phyloP scores from a whole-genome alignment of 2,329 filamentous ascomycete species.

The Coccinonectria pachysandricola region DNA sequence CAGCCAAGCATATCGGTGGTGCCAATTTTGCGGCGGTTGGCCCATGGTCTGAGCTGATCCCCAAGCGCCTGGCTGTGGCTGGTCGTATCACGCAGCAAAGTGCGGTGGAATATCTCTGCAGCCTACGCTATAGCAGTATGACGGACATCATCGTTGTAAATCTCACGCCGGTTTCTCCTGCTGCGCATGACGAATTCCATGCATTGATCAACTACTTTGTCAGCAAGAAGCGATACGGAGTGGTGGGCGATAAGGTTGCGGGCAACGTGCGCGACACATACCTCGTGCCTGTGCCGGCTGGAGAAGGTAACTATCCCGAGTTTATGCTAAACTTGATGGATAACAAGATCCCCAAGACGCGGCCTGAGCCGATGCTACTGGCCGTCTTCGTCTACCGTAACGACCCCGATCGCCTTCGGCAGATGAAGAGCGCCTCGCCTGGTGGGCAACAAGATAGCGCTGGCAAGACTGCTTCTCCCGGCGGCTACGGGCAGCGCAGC shows the following conservation, averaged over 20 bases:
- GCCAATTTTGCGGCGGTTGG: constrained; percentile 59
- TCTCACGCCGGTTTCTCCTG: constrained; percentile 53
- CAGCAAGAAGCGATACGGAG: constrained; percentile 73
- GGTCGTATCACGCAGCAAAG: constrained; percentile 73
- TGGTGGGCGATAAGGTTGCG: constrained; percentile 65
- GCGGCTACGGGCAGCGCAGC: constrained; percentile 29
- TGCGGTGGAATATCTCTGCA: constrained; percentile 84
- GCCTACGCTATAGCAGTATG: constrained; percentile 68
- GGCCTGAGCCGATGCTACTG: constrained; percentile 67
- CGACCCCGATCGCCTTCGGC: constrained; percentile 31
- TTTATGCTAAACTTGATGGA: constrained; percentile 85
- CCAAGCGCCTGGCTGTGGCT: constrained; percentile 57
- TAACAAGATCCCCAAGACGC: constrained; percentile 62
- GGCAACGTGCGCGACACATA: constrained; percentile 83
- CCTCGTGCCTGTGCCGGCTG: constrained; percentile 72
- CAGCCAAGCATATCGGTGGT: constrained; percentile 76
- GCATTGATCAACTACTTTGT: constrained; percentile 82
- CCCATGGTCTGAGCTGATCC: constrained; percentile 66
- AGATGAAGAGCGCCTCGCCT: constrained; percentile 7
- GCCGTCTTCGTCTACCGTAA: constrained; percentile 77
- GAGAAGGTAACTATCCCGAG: constrained; percentile 61
- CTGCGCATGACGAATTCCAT: constrained; percentile 54
- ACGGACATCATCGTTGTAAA: constrained; percentile 79
- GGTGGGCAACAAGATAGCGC: constrained; percentile 7
- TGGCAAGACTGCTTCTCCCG: constrained; percentile 25